Base-by-base conservation (phyloP, 2,329 filamentous ascomycete species). In the Diaporthe vexans region DNA sequence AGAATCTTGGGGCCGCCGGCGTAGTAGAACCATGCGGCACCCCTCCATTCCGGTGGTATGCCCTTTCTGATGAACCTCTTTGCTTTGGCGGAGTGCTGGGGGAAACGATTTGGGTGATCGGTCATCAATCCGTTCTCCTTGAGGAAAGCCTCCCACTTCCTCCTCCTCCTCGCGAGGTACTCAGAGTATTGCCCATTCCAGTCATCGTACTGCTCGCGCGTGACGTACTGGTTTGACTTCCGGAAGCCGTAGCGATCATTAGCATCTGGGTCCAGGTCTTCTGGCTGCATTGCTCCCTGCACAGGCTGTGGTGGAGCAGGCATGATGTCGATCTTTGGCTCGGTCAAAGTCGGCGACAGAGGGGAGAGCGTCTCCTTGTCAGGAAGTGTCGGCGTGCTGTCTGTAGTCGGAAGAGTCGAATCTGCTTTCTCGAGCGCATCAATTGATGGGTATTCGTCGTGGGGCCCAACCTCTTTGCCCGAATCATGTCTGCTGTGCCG, bases 11-110 rank as follows among this genome's bases (percentile, higher is more conserved):
- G 95, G 1, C 96, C 96, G 26, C 95, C 95, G 15, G 95, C 95
- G 81, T 98, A 98, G 85, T 94, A 98, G 83, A 97, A 98, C 96
- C 96, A 98, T 59, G 96, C 96, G 8, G 94, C 93, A n/a, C 96
- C 96, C 79, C 96, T 91, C 91, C 95, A 97, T 77, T 98, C 95
- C 0, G 95, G 94, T 4, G 96, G 96, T 67, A 98, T 96, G 21
- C 96, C 96, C 83, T 98, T 98, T 69, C 95, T 92, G 65, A 98
- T 91, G 81, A 97, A 98, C 24, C 95, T 90, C 84, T 97, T 98
- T 57, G 97, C 91, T 83, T 97, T 97, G 59, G 92, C 90, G 67
- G 92, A 94, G 71, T 92, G 93, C 1, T 93, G 89, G 0, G 96
- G 96, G 78, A 98, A 98, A 2, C 91, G 89, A 51, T 90, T 91